Evolutionary conservation across 495 filamentous ascomycete species (phyloP).

Genomic region (Trypethelium eluteriae): DNA sequence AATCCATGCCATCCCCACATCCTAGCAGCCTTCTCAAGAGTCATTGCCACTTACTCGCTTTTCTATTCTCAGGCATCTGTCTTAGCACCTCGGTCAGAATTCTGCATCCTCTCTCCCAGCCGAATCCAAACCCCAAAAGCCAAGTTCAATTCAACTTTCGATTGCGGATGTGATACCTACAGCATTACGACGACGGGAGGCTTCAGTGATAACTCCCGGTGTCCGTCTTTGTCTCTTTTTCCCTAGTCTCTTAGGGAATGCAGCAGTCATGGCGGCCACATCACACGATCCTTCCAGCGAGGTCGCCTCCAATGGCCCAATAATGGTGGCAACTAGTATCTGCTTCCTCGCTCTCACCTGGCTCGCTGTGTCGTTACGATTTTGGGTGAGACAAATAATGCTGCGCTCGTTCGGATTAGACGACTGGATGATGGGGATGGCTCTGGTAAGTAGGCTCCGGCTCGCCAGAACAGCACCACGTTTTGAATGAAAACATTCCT

Average conservation of each 20-base stretch:
- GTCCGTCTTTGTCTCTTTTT: no score
- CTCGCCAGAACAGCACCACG: background rate
- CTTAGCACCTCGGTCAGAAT: no score
- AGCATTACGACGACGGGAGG: no score
- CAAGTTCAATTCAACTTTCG: no score
- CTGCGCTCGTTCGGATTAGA: conserved; percentile 32
- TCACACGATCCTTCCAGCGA: background rate
- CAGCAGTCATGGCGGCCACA: background rate
- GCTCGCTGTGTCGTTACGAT: conserved; percentile 26
- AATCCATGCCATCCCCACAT: no score
- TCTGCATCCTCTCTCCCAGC: no score
- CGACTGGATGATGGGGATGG: conserved; percentile 30
- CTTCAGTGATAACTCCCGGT: no score
- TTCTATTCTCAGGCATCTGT: no score
- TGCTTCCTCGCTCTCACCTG: conserved; percentile 29
- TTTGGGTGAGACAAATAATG: conserved; percentile 28
- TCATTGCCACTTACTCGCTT: no score
- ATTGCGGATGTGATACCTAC: no score
- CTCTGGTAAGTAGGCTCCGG: conserved; percentile 20
- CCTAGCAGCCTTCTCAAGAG: no score
- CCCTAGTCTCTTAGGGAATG: background rate
- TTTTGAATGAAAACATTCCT: background rate
- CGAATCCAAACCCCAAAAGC: no score
- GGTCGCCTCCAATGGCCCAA: background rate
- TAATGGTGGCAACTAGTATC: conserved; percentile 3